Percentiles rank a stretch among this genome's conserved stretches.
Evolutionary conservation across 2,329 filamentous ascomycete species (phyloP).

Genomic region (Fusarium pseudocircinatum): DNA sequence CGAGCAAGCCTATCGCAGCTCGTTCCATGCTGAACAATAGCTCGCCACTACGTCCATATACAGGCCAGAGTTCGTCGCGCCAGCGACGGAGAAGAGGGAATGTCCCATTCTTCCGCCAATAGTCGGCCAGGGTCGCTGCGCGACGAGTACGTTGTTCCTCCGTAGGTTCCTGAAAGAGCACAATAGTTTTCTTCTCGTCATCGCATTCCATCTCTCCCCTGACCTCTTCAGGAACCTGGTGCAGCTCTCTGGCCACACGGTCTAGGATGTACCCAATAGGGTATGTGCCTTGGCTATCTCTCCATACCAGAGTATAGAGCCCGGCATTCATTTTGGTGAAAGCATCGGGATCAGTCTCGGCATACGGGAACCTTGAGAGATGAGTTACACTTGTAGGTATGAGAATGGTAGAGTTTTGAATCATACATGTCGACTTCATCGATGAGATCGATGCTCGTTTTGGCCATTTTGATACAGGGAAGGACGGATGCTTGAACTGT

Average conservation of each 20-base stretch:
- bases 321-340: conserved; percentile 66
- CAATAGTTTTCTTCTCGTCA: conserved; percentile 67
- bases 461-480: conserved; percentile 29
- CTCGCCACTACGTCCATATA: conserved; percentile 72
- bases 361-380: conserved; percentile 77
- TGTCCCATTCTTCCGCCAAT: conserved; percentile 74
- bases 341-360: conserved; percentile 65
- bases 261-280: conserved; percentile 71
- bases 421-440: conserved; percentile 40
- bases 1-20: conserved; percentile 77
- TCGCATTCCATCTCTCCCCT: conserved; percentile 71
- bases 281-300: conserved; percentile 69
- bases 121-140: conserved; percentile 65
- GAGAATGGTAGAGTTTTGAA: neutral
- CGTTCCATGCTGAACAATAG: conserved; percentile 81
- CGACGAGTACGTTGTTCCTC: conserved; percentile 70
- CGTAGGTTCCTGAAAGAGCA: conserved; percentile 66
- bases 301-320: conserved; percentile 74
- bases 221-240: conserved; percentile 57
- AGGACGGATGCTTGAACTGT: no score
- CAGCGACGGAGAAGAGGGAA: conserved; percentile 83
- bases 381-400: neutral
- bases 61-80: conserved; percentile 82
- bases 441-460: conserved; percentile 41
- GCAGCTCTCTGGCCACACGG: conserved; percentile 60